phyloP scores from a whole-genome alignment of 805 yeast species.

The Metschnikowia sp. region DNA sequence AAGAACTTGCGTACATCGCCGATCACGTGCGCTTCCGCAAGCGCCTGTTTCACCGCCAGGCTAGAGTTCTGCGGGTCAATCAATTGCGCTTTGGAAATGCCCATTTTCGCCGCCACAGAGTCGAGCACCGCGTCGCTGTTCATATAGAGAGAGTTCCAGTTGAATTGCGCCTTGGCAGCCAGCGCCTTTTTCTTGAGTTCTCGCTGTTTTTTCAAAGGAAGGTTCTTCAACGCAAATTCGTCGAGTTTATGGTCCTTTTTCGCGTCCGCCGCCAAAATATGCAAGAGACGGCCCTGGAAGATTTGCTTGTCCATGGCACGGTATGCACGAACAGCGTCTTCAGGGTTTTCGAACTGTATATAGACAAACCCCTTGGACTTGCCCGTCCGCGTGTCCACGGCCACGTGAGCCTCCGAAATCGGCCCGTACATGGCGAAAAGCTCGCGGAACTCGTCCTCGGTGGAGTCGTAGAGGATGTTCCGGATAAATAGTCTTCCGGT shows the following conservation, averaged over 20 bases:
- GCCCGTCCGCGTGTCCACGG: constrained; percentile 86
- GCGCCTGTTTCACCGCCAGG: constrained; percentile 93
- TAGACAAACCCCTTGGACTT: constrained; percentile 92
- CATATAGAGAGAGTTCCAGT: constrained; percentile 93
- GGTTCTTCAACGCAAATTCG: constrained; percentile 84
- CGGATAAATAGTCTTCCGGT: constrained; percentile 87
- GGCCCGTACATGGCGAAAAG: constrained; percentile 68
- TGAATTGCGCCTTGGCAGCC: constrained; percentile 82
- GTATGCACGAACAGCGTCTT: constrained; percentile 76
- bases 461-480: constrained; percentile 75
- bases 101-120: constrained; percentile 81
- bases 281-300: constrained; percentile 91
- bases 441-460: constrained; percentile 70
- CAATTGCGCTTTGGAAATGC: constrained; percentile 76
- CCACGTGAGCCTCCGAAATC: constrained; percentile 86
- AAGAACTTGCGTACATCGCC: constrained; percentile 88
- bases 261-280: constrained; percentile 79
- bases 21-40: constrained; percentile 94
- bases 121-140: constrained; percentile 89
- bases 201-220: constrained; percentile 88
- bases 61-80: constrained; percentile 82
- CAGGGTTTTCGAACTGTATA: constrained; percentile 62
- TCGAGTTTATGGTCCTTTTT: constrained; percentile 82
- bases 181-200: constrained; percentile 79
- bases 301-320: constrained; percentile 75